phyloP scores from a whole-genome alignment of 2,329 filamentous ascomycete species.

The Exophiala sideris region DNA sequence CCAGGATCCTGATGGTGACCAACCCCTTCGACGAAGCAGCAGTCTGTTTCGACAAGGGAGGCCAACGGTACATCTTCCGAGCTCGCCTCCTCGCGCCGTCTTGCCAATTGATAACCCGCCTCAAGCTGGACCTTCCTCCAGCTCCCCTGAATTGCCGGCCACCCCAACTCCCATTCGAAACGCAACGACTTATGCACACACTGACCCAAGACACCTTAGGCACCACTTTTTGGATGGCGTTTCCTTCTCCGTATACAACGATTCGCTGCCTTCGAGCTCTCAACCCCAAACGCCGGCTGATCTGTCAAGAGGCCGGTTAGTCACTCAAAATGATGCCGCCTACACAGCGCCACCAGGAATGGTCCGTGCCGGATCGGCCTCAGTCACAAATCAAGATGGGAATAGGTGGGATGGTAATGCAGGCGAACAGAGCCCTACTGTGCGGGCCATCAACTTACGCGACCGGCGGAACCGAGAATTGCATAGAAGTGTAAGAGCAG shows the following conservation, averaged over 20 bases:
- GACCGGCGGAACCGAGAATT: conserved; percentile 25
- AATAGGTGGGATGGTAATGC: conserved; percentile 3
- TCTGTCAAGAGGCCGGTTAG: conserved; percentile 14
- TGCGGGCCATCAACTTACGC: conserved; percentile 21
- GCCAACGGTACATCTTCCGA: conserved; percentile 13
- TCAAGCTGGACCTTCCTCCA: neutral
- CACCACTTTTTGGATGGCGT: conserved; percentile 22
- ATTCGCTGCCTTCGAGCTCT: conserved; percentile 19
- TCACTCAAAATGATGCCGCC: conserved; percentile 23
- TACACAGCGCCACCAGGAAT: conserved; percentile 28
- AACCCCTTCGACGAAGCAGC: conserved; percentile 4
- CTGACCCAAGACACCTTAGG: conserved; percentile 14
- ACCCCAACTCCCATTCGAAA: conserved; percentile 14
- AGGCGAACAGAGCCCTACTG: conserved; percentile 22
- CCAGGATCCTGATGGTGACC: no score
- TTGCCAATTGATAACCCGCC: neutral
- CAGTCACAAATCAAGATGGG: conserved; percentile 1
- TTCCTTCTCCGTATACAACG: conserved; percentile 27
- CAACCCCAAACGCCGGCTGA: conserved; percentile 30
- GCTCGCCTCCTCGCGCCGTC: conserved; percentile 10
- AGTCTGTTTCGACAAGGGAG: neutral
- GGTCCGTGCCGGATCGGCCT: conserved; percentile 5
- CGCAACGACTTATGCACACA: conserved; percentile 5
- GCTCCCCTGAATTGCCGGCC: conserved; percentile 11
- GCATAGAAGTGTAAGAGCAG: conserved; percentile 17